These are phyloP conservation scores for Geotrichum armillariae DNA, from an alignment of 1,139 yeast species.

Conservation along the genomic window DNA sequence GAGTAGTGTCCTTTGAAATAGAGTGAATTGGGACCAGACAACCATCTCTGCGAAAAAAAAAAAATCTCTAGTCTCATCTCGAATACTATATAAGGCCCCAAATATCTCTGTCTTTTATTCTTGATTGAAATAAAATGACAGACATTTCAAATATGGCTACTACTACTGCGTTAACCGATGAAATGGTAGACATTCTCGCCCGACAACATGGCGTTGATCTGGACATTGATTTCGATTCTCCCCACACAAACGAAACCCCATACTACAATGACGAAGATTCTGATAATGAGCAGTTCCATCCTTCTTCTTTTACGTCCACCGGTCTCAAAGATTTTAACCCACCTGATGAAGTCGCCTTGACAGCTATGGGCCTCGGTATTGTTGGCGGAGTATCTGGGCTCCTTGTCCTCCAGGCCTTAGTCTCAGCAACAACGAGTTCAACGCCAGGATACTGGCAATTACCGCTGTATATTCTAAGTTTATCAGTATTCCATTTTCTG, in stretches of 20 bases:
- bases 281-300: neutral
- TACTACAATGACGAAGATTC: neutral
- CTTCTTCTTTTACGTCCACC: no score
- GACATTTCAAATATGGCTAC: neutral
- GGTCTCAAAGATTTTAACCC: slow-evolving; percentile 12
- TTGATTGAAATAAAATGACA: neutral
- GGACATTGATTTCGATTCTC: neutral
- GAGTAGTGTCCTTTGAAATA: neutral
- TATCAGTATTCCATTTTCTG: slow-evolving; percentile 70
- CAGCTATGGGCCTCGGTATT: slow-evolving; percentile 22
- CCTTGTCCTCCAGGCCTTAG: slow-evolving; percentile 1
- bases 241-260: neutral
- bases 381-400: slow-evolving; percentile 18
- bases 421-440: neutral
- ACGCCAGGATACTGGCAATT: slow-evolving; percentile 30
- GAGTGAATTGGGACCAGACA: slow-evolving; percentile 3
- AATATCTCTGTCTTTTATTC: neutral
- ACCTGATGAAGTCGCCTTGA: slow-evolving; percentile 22
- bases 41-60: neutral
- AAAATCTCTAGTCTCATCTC: neutral
- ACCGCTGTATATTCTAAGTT: slow-evolving; percentile 52
- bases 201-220: slow-evolving; percentile 12
- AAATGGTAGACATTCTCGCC: slow-evolving; percentile 1
- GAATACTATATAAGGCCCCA: neutral
- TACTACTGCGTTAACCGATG: slow-evolving; percentile 2